Percentiles rank a stretch among this genome's conserved stretches.
phyloP scores from a whole-genome alignment of 306 rosid species.

The Clitoria ternatea region DNA sequence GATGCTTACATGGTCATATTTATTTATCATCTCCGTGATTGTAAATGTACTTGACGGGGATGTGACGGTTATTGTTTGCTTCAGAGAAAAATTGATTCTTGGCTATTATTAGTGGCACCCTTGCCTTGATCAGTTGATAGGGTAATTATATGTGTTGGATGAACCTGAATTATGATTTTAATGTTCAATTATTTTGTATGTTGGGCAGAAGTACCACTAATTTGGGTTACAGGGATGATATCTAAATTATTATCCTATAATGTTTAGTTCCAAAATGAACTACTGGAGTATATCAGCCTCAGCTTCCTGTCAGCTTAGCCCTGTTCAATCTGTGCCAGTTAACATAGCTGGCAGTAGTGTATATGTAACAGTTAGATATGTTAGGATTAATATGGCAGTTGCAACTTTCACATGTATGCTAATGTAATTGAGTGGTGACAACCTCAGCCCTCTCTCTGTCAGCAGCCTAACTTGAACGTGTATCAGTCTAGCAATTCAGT shows the following conservation, averaged over 20 bases:
- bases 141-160: not conserved
- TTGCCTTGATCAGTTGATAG: conserved; percentile 2
- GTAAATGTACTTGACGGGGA: not conserved
- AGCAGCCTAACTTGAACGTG: too few relatives aligned
- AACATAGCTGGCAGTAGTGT: too few relatives aligned
- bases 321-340: too few relatives aligned
- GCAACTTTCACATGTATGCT: too few relatives aligned
- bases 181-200: not conserved
- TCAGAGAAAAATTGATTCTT: not conserved
- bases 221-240: not conserved
- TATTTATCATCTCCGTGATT: not conserved
- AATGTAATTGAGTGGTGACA: too few relatives aligned
- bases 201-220: not conserved
- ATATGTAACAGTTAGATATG: too few relatives aligned
- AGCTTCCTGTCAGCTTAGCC: too few relatives aligned
- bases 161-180: not conserved
- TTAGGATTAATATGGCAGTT: too few relatives aligned
- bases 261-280: not conserved
- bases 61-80: not conserved
- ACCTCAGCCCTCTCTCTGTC: too few relatives aligned
- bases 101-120: not conserved
- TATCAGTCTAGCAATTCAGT: too few relatives aligned
- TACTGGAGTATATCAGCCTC: too few relatives aligned
- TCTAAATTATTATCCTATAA: not conserved
- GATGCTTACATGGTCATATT: not conserved